phyloP scores from a whole-genome alignment of 257 asterid species.

The Penstemon barbatus region DNA sequence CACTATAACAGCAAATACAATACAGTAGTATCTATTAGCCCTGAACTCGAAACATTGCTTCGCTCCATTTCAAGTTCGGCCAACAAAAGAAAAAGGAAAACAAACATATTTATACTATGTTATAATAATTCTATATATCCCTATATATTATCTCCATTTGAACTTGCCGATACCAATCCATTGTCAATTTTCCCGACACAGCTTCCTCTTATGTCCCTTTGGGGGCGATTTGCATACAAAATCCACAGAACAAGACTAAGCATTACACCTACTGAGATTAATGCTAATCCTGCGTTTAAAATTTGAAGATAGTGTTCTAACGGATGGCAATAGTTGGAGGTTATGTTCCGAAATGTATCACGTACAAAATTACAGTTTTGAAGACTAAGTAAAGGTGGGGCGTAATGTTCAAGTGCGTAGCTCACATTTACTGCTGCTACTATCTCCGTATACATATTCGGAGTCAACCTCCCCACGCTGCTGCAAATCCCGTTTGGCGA shows the following conservation, averaged over 20 bases:
- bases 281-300: slow-evolving; percentile 69
- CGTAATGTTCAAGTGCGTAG: slow-evolving; percentile 80
- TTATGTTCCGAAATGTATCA: slow-evolving; percentile 72
- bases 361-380: slow-evolving; percentile 94
- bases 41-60: slow-evolving; percentile 54
- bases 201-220: slow-evolving; percentile 76
- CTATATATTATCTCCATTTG: slow-evolving; percentile 33
- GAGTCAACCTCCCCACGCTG: slow-evolving; percentile 53
- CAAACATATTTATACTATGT: slow-evolving; percentile 1
- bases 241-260: slow-evolving; percentile 90
- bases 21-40: slow-evolving; percentile 15
- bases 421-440: slow-evolving; percentile 74
- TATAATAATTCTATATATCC: background rate
- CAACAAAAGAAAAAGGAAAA: slow-evolving; percentile 10
- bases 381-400: slow-evolving; percentile 68
- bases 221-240: slow-evolving; percentile 97
- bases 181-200: slow-evolving; percentile 43
- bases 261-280: slow-evolving; percentile 90
- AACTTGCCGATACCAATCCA: slow-evolving; percentile 34
- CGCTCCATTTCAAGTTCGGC: slow-evolving; percentile 60
- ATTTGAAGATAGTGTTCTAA: slow-evolving; percentile 58
- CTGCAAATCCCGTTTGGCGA: slow-evolving; percentile 43
- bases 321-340: slow-evolving; percentile 65
- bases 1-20: background rate
- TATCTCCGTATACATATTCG: slow-evolving; percentile 47